Evolutionary conservation across 495 filamentous ascomycete species (phyloP), one percentile per base, ranked within the genome.

Genomic region (Penicillium antarcticum): DNA sequence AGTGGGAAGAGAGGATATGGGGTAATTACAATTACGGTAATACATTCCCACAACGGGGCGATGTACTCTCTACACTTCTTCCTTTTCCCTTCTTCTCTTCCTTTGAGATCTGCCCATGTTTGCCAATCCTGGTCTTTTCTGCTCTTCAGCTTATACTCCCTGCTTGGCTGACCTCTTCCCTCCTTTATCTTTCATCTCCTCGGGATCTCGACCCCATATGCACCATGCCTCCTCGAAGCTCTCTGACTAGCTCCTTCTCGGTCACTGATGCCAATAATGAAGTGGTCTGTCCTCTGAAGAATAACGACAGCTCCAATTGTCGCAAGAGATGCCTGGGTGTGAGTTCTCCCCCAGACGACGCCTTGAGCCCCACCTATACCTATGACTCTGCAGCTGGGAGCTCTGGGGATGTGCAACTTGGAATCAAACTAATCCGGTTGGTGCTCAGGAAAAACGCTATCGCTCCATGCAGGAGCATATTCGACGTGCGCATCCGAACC

Each of bases 391-490:
- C 26, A 29, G 26, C 26, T 29, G 2, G 2, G 26, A 29, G 26
- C 26, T 29, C 40, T 12, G 14, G 19, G 19, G 33, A 31, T 16
- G 50, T 49, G 35, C 42, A 34, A 46, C 43, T 53, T 18, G 19
- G 18, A 50, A 33, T 23, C 19, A 41, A 53, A 57, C 68, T 70
- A 66, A 73, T 45, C 48, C 42, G 38, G 36, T 52, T 41, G 35
- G 41, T 23, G 36, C 41, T 58, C 71, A 96, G 91, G 91, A 96
- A 75, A 96, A 96, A 72, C 86, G 91, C 61, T 98, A 91, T 78
- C 92, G 94, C 65, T 97, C 92, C 44, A 98, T 98, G 88, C 95
- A 97, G 76, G 94, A 98, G 80, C 94, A 98, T 64, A 97, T 98
- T 59, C 89, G 94, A 59, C 85, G 94, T 68, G 94, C 94, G 65